Evolutionary conservation across 2,329 filamentous ascomycete species (phyloP).

Genomic region (Helicocarpus griseus): DNA sequence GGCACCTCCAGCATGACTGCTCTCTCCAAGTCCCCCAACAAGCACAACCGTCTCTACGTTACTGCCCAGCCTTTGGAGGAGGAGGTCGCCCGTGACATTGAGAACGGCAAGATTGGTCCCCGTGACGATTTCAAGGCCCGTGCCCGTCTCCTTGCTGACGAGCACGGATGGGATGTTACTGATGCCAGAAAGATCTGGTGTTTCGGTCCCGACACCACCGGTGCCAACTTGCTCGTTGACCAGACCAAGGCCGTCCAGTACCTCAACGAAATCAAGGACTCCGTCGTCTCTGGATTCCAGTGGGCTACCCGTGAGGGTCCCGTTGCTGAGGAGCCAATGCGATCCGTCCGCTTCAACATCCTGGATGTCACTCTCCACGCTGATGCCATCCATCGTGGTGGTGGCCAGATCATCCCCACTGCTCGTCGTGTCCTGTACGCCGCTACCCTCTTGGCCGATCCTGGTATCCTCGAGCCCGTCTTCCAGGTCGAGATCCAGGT

Average conservation of each 20-base stretch:
- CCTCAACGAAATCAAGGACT: constrained; percentile 99
- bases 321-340: constrained; percentile 96
- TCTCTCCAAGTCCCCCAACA: constrained; percentile 99
- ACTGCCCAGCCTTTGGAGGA: constrained; percentile 81
- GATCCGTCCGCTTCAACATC: constrained; percentile 95
- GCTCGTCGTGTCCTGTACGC: constrained; percentile 96
- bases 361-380: constrained; percentile 99
- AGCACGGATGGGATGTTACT: constrained; percentile 98
- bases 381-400: constrained; percentile 99
- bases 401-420: constrained; percentile 97
- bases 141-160: constrained; percentile 90
- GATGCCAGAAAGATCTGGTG: constrained; percentile 99
- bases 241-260: constrained; percentile 99
- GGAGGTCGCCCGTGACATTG: constrained; percentile 84
- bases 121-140: constrained; percentile 99
- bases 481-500: constrained; percentile 99
- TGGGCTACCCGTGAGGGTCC: constrained; percentile 98
- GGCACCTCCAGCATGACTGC: constrained; percentile 85
- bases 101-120: constrained; percentile 80
- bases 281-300: constrained; percentile 98
- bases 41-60: constrained; percentile 99
- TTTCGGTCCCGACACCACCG: constrained; percentile 95
- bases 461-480: constrained; percentile 88
- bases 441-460: constrained; percentile 79
- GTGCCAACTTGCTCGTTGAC: constrained; percentile 96